Evolutionary conservation across 2,329 filamentous ascomycete species (phyloP).

Genomic region (Aspergillus proliferans): DNA sequence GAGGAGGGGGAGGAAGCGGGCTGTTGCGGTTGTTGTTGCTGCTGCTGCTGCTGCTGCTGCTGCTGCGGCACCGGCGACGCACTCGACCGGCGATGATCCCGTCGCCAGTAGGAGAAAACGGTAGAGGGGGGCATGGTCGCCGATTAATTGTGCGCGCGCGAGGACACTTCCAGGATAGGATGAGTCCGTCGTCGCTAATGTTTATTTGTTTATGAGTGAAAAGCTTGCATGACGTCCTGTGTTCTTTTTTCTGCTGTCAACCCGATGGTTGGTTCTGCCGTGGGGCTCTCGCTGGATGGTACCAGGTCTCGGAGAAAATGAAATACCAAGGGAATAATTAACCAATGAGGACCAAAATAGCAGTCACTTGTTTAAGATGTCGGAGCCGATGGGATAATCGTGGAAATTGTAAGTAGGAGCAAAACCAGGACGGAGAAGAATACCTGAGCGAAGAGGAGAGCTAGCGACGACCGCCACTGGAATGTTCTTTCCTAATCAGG

Average conservation of each 20-base stretch:
- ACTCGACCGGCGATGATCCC: slow-evolving; percentile 32
- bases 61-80: slow-evolving; percentile 18
- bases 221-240: neutral
- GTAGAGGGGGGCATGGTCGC: slow-evolving; percentile 30
- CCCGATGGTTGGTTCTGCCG: neutral
- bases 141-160: slow-evolving; percentile 1
- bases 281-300: too few species aligned
- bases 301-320: too few species aligned
- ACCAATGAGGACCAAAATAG: too few species aligned
- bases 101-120: slow-evolving; percentile 37
- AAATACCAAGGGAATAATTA: too few species aligned
- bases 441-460: too few species aligned
- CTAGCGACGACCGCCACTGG: too few species aligned
- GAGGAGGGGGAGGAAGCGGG: slow-evolving; percentile 6
- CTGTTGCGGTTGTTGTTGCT: slow-evolving; percentile 5
- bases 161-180: slow-evolving; percentile 7
- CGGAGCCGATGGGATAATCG: too few species aligned
- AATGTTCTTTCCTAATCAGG: slow-evolving; percentile 2
- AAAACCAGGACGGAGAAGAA: too few species aligned
- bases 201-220: neutral
- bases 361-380: too few species aligned
- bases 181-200: slow-evolving; percentile 6
- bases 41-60: neutral
- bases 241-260: neutral
- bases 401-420: too few species aligned